Evolutionary conservation across 192 early-diverging fungal genomes (phyloP).

Genomic region (Coemansia sp.): DNA sequence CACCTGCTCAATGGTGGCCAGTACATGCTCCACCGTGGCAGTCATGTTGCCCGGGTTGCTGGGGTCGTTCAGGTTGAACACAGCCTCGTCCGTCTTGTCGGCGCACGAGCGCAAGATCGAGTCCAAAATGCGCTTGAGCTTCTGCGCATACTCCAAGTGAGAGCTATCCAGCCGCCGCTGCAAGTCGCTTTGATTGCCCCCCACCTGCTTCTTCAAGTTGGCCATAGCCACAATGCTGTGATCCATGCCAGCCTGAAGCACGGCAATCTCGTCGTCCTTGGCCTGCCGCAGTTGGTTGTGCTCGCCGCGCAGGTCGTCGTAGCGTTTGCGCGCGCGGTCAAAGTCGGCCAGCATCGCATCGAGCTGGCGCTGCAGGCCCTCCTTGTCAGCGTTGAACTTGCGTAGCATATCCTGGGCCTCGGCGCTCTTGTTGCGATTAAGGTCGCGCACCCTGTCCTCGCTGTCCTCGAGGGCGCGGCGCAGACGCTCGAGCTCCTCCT

Average conservation of each 20-base stretch:
- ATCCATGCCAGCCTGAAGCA: constrained; percentile 80
- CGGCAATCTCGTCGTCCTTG: constrained; percentile 81
- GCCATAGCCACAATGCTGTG: constrained; percentile 76
- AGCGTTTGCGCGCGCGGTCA: constrained; percentile 46
- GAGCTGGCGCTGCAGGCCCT: constrained; percentile 71
- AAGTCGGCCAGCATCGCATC: constrained; percentile 38
- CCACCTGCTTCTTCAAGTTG: constrained; percentile 64
- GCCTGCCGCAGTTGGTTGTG: constrained; percentile 36
- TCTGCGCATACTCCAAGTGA: constrained; percentile 63
- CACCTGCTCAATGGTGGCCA: constrained; percentile 89
- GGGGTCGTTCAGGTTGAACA: constrained; percentile 84
- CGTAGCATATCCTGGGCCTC: constrained; percentile 82
- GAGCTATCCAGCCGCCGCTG: constrained; percentile 70
- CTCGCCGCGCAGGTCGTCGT: constrained; percentile 47
- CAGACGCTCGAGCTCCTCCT: constrained; percentile 80
- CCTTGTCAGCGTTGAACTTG: constrained; percentile 83
- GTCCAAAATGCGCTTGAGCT: constrained; percentile 80
- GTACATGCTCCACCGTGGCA: constrained; percentile 87
- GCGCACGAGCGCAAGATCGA: constrained; percentile 86
- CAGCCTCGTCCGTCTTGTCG: constrained; percentile 85
- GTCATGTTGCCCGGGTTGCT: constrained; percentile 84
- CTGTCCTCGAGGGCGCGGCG: constrained; percentile 80
- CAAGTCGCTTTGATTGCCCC: constrained; percentile 57
- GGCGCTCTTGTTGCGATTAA: constrained; percentile 76
- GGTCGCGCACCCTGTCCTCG: constrained; percentile 73